Base-by-base conservation (phyloP, 2,329 filamentous ascomycete species). In the Aschersonia sp. region DNA sequence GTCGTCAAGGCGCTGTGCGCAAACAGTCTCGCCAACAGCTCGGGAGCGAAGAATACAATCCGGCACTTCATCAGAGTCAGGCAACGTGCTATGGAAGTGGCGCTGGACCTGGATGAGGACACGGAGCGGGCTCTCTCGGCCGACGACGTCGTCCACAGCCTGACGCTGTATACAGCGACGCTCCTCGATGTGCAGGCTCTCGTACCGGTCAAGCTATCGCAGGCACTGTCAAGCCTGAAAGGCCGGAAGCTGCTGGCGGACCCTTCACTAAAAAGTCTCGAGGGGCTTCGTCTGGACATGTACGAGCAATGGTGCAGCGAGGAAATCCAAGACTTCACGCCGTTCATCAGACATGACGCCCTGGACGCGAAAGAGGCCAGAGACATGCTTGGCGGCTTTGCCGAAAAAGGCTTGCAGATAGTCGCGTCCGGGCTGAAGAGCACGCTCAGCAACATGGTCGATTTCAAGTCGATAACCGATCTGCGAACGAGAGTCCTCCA, bases 291-390 rank as follows among this genome's bases (percentile, higher is more conserved):
- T 37, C 67, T 96, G 30, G 87, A 95, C 58, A 67, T 92, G 8
- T 80, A 87, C 57, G 79, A 82, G 53, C 74, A 75, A 22, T 94
- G 88, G 85, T 85, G 92, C 52, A 76, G 84, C 14, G 80, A 88
- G 6, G 87, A 94, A 51, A 85, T 95, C 42, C 78, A 78, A 44
- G 84, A 83, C 53, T 96, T 94, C 59, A 90, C 81, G 1, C 89
- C 89, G 0, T 95, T 87, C 67, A 85, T 94, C 37, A 80, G 85
- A 32, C 81, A 94, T 56, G 86, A 89, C 54, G 85, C 92, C 54
- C 63, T 86, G 5, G 75, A 80, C 30, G 77, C 74, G 22, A 64
- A 69, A 30, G 73, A 79, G 51, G 76, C 78, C 1, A 71, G 73
- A 42, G 73, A 78, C 2, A 78, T 78, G 62, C 70, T 87, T 11